Base-by-base conservation (phyloP, 148 eudicot species). In the Vaccinium macrocarpon region DNA sequence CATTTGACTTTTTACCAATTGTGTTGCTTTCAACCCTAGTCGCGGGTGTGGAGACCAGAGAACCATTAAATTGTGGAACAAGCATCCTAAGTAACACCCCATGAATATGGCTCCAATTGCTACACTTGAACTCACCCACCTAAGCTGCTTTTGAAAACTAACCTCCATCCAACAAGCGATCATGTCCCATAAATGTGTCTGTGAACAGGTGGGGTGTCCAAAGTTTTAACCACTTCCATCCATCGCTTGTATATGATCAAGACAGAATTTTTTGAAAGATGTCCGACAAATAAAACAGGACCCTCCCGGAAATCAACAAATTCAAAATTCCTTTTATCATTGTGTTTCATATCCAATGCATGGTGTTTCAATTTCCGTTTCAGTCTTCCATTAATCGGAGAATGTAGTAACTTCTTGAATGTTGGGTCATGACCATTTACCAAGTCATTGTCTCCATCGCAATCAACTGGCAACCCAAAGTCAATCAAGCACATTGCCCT, bases 401-500 rank as follows among this genome's bases (percentile, higher is more conserved):
- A 78, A 70, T 79, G 86, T 77, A 84, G 76, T 5, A 84, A 84
- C 88, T 88, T 92, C 80, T 85, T 91, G 62, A 89, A 61, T 32
- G 83, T 53, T 0, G 88, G 74, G 48, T 91, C 92, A 29, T 88
- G 84, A 83, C 86, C 87, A 59, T 83, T 88, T n/a, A 86, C 66
- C 80, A 88, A 3, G 68, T 85, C 85, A 53, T 71, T 82, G 79
- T 85, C 87, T 21, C 86, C 92, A 59, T 89, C 96, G 48, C 81
- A 78, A 64, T 91, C 93, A 32, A 94, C 88, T 56, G 95, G 97
- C 90, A 89, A 85, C 86, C 90, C 93, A 79, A 96, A 93, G 89
- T 97, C 96, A 81, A 97, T 95, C 84, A 88, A 85, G 88, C 98
- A 95, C 97, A 93, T 95, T 8, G 99, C 96, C 97, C 99, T 97